Conservation (phyloP, 1,284 basidiomycete genomes). For the Rhodotorula sp. region DNA sequence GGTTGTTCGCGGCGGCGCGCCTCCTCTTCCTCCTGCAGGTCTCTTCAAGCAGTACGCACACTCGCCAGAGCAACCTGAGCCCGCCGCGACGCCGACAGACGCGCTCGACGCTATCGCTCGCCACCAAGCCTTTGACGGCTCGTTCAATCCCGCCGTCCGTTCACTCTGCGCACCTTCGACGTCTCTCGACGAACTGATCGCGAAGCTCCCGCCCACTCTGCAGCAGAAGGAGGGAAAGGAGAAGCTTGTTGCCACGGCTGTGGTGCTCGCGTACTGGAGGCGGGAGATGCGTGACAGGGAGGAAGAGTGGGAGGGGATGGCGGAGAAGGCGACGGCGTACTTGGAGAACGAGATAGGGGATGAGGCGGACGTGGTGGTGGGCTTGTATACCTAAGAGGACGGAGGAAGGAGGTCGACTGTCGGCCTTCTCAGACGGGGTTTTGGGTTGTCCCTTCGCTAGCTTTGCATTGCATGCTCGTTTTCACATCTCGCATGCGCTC, state of each 20-base stretch:
- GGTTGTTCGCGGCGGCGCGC: background rate
- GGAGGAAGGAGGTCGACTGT: background rate
- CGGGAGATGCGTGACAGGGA: background rate
- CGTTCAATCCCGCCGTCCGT: background rate
- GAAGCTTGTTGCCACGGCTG: conserved; percentile 1
- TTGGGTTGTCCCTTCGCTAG: too few relatives aligned
- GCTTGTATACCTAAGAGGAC: background rate
- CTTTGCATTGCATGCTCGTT: too few relatives aligned
- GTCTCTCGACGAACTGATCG: background rate
- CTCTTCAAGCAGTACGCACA: background rate
- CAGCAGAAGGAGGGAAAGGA: background rate
- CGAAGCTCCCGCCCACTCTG: background rate
- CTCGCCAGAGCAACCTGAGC: background rate
- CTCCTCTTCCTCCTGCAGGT: background rate
- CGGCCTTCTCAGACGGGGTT: too few relatives aligned
- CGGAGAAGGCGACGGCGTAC: conserved; percentile 13
- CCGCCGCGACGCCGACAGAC: background rate
- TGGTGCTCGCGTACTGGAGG: conserved; percentile 7
- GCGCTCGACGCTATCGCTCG: conserved; percentile 17
- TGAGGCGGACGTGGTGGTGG: background rate
- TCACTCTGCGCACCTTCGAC: background rate
- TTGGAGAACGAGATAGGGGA: background rate
- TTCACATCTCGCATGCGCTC: too few relatives aligned
- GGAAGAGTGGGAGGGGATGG: conserved; percentile 21
- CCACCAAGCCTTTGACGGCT: conserved; percentile 19